These are phyloP conservation scores for Aspergillus udagawae DNA, from an alignment of 2,329 filamentous ascomycete species.

Conservation along the genomic window DNA sequence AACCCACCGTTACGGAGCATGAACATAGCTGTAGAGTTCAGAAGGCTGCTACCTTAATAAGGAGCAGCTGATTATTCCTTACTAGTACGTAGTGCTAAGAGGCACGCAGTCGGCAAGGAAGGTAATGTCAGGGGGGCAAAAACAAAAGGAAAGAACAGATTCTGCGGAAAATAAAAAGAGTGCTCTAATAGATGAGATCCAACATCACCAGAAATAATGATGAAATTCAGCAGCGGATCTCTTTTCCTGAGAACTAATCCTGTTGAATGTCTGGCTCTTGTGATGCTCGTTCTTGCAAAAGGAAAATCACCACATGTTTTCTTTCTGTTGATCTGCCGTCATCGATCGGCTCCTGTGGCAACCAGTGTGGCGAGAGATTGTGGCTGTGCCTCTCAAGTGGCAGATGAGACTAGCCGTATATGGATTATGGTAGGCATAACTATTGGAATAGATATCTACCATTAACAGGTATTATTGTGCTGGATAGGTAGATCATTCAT, in stretches of 20 bases:
- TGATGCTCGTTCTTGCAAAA: background rate
- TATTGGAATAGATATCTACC: too few relatives aligned
- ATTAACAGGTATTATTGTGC: background rate
- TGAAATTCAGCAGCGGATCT: background rate
- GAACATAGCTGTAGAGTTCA: slow-evolving; percentile 45
- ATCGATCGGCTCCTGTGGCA: slow-evolving; percentile 20
- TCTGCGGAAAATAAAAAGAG: background rate
- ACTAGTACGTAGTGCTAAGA: background rate
- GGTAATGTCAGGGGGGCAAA: slow-evolving; percentile 4
- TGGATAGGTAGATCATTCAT: background rate
- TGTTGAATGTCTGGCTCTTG: background rate
- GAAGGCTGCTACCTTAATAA: slow-evolving; percentile 19
- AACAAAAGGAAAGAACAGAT: background rate
- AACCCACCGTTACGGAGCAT: slow-evolving; percentile 54
- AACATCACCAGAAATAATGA: slow-evolving; percentile 12
- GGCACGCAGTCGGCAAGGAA: background rate
- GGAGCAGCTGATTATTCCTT: slow-evolving; percentile 17
- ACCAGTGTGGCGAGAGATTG: slow-evolving; percentile 12
- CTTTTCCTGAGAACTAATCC: background rate
- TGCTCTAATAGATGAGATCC: slow-evolving; percentile 9
- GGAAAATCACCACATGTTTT: slow-evolving; percentile 8
- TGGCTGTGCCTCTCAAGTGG: slow-evolving; percentile 11
- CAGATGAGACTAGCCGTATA: background rate
- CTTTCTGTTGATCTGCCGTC: slow-evolving; percentile 18
- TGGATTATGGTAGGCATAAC: background rate